Conservation (phyloP, 2,329 filamentous ascomycete species). For the Sarocladiaceae sp. region DNA sequence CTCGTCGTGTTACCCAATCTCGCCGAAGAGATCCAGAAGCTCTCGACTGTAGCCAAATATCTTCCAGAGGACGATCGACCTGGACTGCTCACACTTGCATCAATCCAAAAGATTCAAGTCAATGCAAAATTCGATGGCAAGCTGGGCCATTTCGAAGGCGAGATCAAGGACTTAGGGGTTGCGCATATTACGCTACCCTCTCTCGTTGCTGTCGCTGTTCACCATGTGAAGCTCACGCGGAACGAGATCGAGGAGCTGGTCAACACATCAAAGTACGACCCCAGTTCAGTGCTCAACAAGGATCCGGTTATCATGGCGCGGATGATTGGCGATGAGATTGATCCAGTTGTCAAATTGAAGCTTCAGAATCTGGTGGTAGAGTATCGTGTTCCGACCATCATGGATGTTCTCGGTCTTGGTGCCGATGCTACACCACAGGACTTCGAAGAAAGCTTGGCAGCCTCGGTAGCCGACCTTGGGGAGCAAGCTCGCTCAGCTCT, state of each 20-base stretch:
- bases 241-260: constrained; percentile 70
- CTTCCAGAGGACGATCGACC: constrained; percentile 93
- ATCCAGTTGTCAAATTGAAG: constrained; percentile 85
- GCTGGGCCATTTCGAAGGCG: constrained; percentile 60
- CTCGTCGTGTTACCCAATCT: constrained; percentile 66
- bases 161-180: constrained; percentile 60
- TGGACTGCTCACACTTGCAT: constrained; percentile 71
- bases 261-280: constrained; percentile 22
- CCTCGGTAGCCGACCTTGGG: constrained; percentile 74
- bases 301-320: constrained; percentile 72
- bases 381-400: constrained; percentile 79
- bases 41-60: constrained; percentile 89
- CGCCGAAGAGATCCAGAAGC: constrained; percentile 71
- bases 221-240: constrained; percentile 55
- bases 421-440: constrained; percentile 67
- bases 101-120: constrained; percentile 60
- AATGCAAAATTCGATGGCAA: constrained; percentile 61
- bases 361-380: constrained; percentile 81
- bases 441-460: constrained; percentile 69
- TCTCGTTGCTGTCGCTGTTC: constrained; percentile 73
- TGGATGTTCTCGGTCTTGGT: constrained; percentile 70
- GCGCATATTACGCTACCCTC: constrained; percentile 84
- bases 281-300: constrained; percentile 15
- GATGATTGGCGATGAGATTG: constrained; percentile 90
- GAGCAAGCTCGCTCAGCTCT: constrained; percentile 55